Percentiles rank a stretch among this genome's conserved stretches.
Evolutionary conservation across 23 red algal species (phyloP).

Genomic region (Pyropia haitanensis): DNA sequence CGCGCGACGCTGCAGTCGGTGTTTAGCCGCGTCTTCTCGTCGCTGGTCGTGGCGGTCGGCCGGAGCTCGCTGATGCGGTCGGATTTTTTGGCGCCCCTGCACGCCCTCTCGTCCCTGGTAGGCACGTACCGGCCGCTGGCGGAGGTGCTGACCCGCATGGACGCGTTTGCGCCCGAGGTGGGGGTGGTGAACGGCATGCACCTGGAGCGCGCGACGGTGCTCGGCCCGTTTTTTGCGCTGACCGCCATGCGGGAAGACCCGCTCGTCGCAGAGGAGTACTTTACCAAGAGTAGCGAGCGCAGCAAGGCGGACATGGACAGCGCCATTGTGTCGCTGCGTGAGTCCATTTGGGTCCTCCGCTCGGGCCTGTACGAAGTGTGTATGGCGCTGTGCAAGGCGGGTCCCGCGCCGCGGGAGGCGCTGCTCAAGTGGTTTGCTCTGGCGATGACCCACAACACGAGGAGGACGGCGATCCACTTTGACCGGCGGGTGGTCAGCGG

Average conservation of each 20-base stretch:
- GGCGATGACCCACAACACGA: conserved; percentile 47
- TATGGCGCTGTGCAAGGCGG: conserved; percentile 56
- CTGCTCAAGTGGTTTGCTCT: conserved; percentile 72
- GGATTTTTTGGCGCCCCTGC: conserved; percentile 30
- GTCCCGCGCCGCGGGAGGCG: conserved; percentile 39
- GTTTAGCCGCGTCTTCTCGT: conserved; percentile 17
- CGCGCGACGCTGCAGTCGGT: conserved; percentile 29
- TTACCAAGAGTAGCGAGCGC: conserved; percentile 49
- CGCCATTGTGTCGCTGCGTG: conserved; percentile 49
- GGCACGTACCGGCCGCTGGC: conserved; percentile 27
- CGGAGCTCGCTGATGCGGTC: conserved; percentile 21
- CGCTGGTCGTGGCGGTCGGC: conserved; percentile 1
- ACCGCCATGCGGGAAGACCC: conserved; percentile 80
- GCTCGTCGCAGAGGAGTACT: conserved; percentile 41
- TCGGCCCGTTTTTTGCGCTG: conserved; percentile 69
- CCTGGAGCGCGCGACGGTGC: conserved; percentile 6
- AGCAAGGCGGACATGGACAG: conserved; percentile 28
- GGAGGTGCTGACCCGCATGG: conserved; percentile 19
- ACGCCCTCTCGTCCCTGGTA: conserved; percentile 32
- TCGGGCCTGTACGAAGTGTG: conserved; percentile 50
- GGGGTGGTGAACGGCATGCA: conserved; percentile 3
- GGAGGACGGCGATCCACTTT: conserved; percentile 52
- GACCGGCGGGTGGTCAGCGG: conserved; percentile 36
- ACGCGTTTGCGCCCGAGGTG: conserved; percentile 10
- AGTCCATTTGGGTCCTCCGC: conserved; percentile 52